Base-by-base conservation (phyloP, 371 early-diverging fungal genomes). In the Syncephalis plumigaleata region DNA sequence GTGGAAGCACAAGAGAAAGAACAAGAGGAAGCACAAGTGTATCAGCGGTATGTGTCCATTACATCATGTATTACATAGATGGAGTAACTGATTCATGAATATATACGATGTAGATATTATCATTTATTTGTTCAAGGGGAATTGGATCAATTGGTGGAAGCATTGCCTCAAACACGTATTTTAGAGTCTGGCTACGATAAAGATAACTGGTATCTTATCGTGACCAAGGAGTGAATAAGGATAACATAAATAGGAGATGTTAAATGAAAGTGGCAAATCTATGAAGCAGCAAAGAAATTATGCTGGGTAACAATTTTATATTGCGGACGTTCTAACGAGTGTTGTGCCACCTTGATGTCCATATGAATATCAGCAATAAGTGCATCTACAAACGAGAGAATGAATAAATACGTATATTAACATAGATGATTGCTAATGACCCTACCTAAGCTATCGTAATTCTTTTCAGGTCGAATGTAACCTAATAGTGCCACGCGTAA, bases 51-150 rank as follows among this genome's bases (percentile, higher is more conserved):
- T 9, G 21, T 39, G 4, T 45, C 7, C 4, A 16, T n/a, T n/a
- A n/a, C n/a, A n/a, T n/a, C n/a, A n/a, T n/a, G n/a, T n/a, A n/a
- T n/a, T n/a, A n/a, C n/a, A n/a, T n/a, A n/a, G n/a, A n/a, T n/a
- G n/a, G n/a, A n/a, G n/a, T n/a, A n/a, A n/a, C n/a, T n/a, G n/a
- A n/a, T n/a, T n/a, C n/a, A n/a, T n/a, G n/a, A n/a, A n/a, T n/a
- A n/a, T n/a, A n/a, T n/a, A n/a, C n/a, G n/a, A n/a, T 38, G 23
- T 46, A 65, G 84, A 39, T 97, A 90, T 57, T 97, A 95, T 56
- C 95, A 97, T 54, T 50, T 95, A n/a, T 97, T 93, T 59, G 66
- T 65, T 13, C 58, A 89, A 47, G 86, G 86, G 4, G 95, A 97
- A 61, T 63, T 95, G 43, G 81, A 85, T 39, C 70, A 59, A 8